Evolutionary conservation across 176 grass and related monocot species (phyloP).

Genomic region (Echinochloa phyllopogon): DNA sequence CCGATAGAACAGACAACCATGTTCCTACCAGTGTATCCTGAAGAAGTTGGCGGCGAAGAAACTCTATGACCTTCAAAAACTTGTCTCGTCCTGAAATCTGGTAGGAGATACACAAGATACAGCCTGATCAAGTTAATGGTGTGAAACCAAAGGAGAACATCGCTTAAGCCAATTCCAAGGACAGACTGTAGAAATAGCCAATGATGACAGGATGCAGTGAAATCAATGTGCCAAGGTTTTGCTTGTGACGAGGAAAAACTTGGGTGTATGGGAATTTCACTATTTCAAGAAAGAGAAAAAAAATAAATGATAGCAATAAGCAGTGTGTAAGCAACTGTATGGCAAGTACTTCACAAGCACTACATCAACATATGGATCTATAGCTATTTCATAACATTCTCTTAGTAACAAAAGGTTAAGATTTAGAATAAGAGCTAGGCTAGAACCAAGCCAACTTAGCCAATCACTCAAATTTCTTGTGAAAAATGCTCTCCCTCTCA

Average conservation of each 20-base stretch:
- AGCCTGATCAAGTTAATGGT: constrained; percentile 11
- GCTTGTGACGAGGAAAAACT: neutral
- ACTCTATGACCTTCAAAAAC: constrained; percentile 86
- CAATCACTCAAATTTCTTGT: neutral
- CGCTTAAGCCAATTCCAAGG: neutral
- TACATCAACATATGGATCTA: neutral
- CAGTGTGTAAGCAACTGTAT: neutral
- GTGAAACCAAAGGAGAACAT: neutral
- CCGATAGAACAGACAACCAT: neutral
- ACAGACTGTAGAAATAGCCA: neutral
- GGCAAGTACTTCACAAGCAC: neutral
- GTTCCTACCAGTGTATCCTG: constrained; percentile 73
- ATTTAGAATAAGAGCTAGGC: neutral
- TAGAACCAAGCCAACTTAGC: neutral
- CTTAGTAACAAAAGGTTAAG: neutral
- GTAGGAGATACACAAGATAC: neutral
- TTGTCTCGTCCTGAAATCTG: constrained; percentile 85
- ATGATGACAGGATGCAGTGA: neutral
- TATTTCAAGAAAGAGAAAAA: neutral
- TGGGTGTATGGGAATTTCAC: neutral
- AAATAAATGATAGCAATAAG: neutral
- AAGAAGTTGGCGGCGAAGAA: constrained; percentile 80
- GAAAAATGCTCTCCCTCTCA: neutral
- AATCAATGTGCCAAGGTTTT: neutral
- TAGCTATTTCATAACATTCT: neutral